These are phyloP conservation scores for Raffaelea albimanens DNA, from an alignment of 2,329 filamentous ascomycete genomes.

Conservation along the genomic window DNA sequence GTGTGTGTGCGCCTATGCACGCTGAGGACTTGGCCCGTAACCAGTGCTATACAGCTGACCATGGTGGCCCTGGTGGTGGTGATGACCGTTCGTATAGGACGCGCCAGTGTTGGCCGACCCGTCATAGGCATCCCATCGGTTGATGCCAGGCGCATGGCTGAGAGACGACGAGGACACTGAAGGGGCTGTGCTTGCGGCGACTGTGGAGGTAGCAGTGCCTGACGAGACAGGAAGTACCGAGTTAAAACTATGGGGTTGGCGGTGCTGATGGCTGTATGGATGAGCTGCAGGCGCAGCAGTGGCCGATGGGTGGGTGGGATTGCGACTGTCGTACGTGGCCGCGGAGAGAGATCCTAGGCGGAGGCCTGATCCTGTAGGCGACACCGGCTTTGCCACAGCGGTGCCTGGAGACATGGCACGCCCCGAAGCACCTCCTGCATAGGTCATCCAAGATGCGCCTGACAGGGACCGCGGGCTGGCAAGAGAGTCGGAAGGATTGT, in stretches of 20 bases:
- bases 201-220: background rate
- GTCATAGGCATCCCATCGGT: slow-evolving; percentile 14
- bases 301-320: background rate
- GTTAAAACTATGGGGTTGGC: slow-evolving; percentile 30
- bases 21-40: slow-evolving; percentile 12
- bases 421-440: slow-evolving; percentile 13
- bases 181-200: background rate
- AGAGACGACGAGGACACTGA: background rate
- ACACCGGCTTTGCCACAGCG: slow-evolving; percentile 24
- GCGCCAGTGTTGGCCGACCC: background rate
- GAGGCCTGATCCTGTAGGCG: slow-evolving; percentile 21
- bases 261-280: slow-evolving; percentile 21
- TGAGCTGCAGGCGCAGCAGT: slow-evolving; percentile 1
- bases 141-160: background rate
- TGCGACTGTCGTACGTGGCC: slow-evolving; percentile 26
- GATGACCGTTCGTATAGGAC: slow-evolving; percentile 7
- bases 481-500: slow-evolving; percentile 37
- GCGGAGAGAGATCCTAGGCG: slow-evolving; percentile 26
- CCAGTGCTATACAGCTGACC: slow-evolving; percentile 11
- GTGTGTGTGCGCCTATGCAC: too few species aligned
- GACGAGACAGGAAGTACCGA: slow-evolving; percentile 9
- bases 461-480: slow-evolving; percentile 43
- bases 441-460: slow-evolving; percentile 34
- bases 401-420: slow-evolving; percentile 34
- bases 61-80: slow-evolving; percentile 2